Percentiles rank a stretch among this genome's conserved stretches.
Evolutionary conservation across 805 yeast species (phyloP).

Genomic region (Starmerella apis): DNA sequence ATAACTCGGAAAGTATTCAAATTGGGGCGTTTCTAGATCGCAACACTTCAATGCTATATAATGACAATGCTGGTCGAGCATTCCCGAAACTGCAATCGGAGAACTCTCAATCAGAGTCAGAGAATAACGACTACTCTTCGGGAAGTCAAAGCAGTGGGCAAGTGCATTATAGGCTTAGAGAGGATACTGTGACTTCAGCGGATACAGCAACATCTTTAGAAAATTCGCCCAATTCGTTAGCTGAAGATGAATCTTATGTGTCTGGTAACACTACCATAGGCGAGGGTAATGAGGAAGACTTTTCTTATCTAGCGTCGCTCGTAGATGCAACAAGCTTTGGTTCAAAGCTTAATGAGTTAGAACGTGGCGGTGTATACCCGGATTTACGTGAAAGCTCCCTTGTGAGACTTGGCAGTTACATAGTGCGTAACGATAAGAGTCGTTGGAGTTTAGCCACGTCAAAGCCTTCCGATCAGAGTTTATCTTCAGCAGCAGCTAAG

Average conservation of each 20-base stretch:
- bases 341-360: constrained; percentile 15
- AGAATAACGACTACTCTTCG: background rate
- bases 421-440: constrained; percentile 16
- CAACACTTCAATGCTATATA: constrained; percentile 22
- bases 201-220: constrained; percentile 14
- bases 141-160: constrained; percentile 1
- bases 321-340: constrained; percentile 26
- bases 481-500: background rate
- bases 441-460: background rate
- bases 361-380: constrained; percentile 24
- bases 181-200: constrained; percentile 13
- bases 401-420: constrained; percentile 28
- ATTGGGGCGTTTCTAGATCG: constrained; percentile 24
- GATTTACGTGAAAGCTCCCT: constrained; percentile 31
- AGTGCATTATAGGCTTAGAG: constrained; percentile 7
- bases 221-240: background rate
- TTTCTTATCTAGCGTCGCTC: constrained; percentile 30
- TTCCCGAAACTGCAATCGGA: constrained; percentile 20
- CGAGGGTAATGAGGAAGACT: constrained; percentile 27
- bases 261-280: constrained; percentile 20
- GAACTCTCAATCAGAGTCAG: background rate
- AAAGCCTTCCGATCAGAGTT: constrained; percentile 8
- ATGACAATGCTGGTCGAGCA: constrained; percentile 23
- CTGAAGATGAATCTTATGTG: constrained; percentile 6
- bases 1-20: constrained; percentile 20